Conservation (phyloP, 2,329 filamentous ascomycete genomes). For the Torrubiella hemipterigena region DNA sequence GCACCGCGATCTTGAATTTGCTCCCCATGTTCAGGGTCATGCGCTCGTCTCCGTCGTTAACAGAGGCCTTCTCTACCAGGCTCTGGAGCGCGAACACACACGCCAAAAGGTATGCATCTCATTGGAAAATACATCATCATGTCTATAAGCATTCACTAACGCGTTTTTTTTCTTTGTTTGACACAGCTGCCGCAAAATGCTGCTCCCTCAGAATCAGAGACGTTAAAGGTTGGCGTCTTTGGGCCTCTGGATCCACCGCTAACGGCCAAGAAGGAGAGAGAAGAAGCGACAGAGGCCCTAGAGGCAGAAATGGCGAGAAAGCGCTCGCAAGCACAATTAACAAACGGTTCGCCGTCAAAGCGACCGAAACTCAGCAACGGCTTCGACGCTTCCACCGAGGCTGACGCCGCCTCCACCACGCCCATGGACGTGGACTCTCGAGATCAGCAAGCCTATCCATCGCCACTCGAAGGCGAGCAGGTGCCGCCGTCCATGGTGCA, state of each 20-base stretch:
- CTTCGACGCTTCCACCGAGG: slow-evolving; percentile 42
- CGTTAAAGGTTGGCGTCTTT: slow-evolving; percentile 41
- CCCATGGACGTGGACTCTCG: slow-evolving; percentile 49
- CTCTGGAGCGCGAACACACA: slow-evolving; percentile 43
- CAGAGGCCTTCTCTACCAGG: slow-evolving; percentile 49
- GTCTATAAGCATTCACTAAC: slow-evolving; percentile 7
- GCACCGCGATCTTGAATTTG: slow-evolving; percentile 51
- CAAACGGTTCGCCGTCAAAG: slow-evolving; percentile 47
- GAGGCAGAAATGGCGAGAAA: slow-evolving; percentile 35
- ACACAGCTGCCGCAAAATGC: slow-evolving; percentile 20
- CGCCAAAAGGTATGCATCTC: slow-evolving; percentile 33
- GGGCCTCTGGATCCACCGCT: slow-evolving; percentile 39
- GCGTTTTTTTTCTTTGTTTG: slow-evolving; percentile 6
- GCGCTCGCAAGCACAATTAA: slow-evolving; percentile 33
- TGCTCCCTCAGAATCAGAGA: slow-evolving; percentile 32
- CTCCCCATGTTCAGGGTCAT: slow-evolving; percentile 52
- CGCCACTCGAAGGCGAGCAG: slow-evolving; percentile 47
- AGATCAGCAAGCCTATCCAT: slow-evolving; percentile 52
- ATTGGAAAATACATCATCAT: neutral
- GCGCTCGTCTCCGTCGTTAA: slow-evolving; percentile 52
- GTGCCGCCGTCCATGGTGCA: slow-evolving; percentile 37
- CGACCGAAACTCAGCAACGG: slow-evolving; percentile 50
- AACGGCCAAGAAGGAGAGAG: slow-evolving; percentile 26
- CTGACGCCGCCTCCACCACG: slow-evolving; percentile 28
- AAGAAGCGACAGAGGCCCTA: slow-evolving; percentile 22